These are phyloP conservation scores for Maudiozyma turicensis DNA, from an alignment of 805 yeast species.

Conservation along the genomic window DNA sequence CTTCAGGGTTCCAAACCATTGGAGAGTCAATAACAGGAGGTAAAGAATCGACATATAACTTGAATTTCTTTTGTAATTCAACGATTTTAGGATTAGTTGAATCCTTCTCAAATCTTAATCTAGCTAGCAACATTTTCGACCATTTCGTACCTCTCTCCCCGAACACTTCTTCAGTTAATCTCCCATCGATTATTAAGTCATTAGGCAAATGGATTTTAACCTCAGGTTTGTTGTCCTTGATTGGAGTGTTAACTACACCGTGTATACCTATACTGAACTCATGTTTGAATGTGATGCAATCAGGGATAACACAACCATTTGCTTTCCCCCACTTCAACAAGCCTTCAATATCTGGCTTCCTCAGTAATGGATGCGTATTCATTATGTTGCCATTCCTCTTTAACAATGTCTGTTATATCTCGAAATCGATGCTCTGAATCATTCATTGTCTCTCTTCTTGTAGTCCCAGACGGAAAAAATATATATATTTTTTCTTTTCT, in stretches of 20 bases:
- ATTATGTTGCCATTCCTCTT: neutral
- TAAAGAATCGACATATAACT: constrained; percentile 41
- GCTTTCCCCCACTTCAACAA: constrained; percentile 31
- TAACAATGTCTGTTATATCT: neutral
- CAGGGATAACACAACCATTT: constrained; percentile 31
- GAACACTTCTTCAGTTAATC: constrained; percentile 19
- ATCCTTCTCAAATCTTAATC: constrained; percentile 30
- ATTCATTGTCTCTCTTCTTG: too few species aligned
- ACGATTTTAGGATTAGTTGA: constrained; percentile 1
- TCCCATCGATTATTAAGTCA: constrained; percentile 22
- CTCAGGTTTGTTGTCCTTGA: too few species aligned
- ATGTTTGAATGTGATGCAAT: constrained; percentile 27
- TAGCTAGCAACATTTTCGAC: constrained; percentile 33
- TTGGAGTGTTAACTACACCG: neutral
- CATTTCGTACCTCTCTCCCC: constrained; percentile 26
- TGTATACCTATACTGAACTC: constrained; percentile 31
- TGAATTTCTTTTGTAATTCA: constrained; percentile 18
- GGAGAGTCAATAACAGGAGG: constrained; percentile 47
- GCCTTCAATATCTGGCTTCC: neutral
- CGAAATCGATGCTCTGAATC: too few species aligned
- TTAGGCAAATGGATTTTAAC: constrained; percentile 17
- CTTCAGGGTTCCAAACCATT: constrained; percentile 49
- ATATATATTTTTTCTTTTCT: too few species aligned
- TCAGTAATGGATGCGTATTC: neutral
- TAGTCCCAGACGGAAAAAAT: too few species aligned